Percentiles rank a stretch among this genome's conserved stretches.
These are phyloP conservation scores for Atkinsonella hypoxylon DNA, from an alignment of 2,329 filamentous ascomycete species.

Conservation along the genomic window DNA sequence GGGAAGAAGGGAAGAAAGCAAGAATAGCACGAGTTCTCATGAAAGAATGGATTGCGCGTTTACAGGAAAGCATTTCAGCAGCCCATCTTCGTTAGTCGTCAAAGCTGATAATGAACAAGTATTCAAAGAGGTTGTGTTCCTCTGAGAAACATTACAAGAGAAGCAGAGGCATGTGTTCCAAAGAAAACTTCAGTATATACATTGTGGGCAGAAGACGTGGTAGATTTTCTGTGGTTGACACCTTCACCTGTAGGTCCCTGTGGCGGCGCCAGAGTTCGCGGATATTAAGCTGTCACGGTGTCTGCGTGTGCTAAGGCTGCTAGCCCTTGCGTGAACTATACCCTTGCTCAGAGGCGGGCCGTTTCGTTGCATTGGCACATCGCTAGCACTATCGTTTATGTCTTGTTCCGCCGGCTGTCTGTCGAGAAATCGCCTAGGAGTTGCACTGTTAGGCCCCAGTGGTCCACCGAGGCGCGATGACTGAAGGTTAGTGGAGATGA, in stretches of 20 bases:
- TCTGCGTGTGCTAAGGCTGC: conserved; percentile 32
- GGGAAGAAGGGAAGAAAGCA: conserved; percentile 2
- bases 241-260: conserved; percentile 33
- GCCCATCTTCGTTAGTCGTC: conserved; percentile 14
- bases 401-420: conserved; percentile 30
- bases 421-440: conserved; percentile 38
- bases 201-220: conserved; percentile 17
- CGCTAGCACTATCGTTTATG: neutral
- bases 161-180: neutral
- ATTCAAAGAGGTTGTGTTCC: conserved; percentile 4
- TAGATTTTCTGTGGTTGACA: conserved; percentile 15
- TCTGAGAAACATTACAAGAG: neutral
- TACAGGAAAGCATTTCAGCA: conserved; percentile 1
- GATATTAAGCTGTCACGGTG: conserved; percentile 30
- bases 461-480: conserved; percentile 32
- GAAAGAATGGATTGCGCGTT: conserved; percentile 4
- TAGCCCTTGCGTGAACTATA: conserved; percentile 29
- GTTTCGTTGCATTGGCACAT: conserved; percentile 1
- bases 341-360: conserved; percentile 29
- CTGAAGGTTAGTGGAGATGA: conserved; percentile 36
- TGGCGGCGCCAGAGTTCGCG: conserved; percentile 24
- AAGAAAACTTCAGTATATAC: conserved; percentile 2
- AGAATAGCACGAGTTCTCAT: conserved; percentile 1
- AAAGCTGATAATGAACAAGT: conserved; percentile 10
- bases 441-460: conserved; percentile 23